Conservation (phyloP, 176 grass and related monocot species). For the Oryza rufipogon region DNA sequence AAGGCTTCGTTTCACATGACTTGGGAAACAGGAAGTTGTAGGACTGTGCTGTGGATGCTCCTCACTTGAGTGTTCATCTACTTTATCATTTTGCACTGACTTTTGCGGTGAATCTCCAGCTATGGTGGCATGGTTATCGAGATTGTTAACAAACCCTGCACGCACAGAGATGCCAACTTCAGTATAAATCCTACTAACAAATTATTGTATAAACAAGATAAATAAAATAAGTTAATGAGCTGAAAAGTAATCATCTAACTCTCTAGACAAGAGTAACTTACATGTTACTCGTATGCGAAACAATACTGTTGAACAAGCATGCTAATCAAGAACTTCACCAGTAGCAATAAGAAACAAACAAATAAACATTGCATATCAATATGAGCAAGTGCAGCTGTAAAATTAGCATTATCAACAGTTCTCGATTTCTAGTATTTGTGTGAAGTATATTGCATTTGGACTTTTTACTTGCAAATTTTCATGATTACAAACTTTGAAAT, state of each 20-base stretch:
- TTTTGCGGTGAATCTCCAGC: slow-evolving; percentile 21
- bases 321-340: background rate
- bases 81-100: background rate
- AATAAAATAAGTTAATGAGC: background rate
- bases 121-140: background rate
- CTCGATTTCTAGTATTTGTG: background rate
- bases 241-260: background rate
- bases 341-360: background rate
- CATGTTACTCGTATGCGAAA: background rate
- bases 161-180: slow-evolving; percentile 1
- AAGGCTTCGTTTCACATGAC: slow-evolving; percentile 35
- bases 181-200: slow-evolving; percentile 5
- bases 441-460: background rate
- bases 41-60: background rate
- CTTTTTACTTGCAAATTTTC: background rate
- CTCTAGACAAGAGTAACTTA: slow-evolving; percentile 12
- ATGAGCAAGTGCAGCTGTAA: background rate
- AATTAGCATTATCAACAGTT: background rate
- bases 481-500: background rate
- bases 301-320: background rate
- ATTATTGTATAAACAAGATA: slow-evolving; percentile 5
- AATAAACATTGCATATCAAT: background rate
- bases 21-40: slow-evolving; percentile 31
- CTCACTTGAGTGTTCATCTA: background rate
- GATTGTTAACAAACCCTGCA: slow-evolving; percentile 34